Conservation (phyloP, 2,329 filamentous ascomycete species). For the Coniochaeta sp. region DNA sequence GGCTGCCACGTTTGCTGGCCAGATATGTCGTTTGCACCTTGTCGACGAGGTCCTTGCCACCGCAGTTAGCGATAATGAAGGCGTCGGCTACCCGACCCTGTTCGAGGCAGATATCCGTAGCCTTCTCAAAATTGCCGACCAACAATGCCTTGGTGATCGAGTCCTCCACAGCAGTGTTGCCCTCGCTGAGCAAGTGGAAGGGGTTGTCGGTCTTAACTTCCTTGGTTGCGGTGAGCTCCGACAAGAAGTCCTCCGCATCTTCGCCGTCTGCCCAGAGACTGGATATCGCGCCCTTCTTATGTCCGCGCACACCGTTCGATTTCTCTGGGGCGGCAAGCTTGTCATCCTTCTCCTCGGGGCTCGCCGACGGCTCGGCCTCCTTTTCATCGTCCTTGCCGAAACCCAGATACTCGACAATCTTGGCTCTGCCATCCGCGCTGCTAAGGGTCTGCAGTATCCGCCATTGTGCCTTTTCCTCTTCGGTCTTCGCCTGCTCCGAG, state of each 20-base stretch:
- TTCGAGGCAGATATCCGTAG: slow-evolving; percentile 79
- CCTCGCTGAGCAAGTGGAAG: slow-evolving; percentile 80
- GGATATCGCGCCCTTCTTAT: slow-evolving; percentile 50
- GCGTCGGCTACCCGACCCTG: slow-evolving; percentile 91
- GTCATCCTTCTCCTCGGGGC: slow-evolving; percentile 13
- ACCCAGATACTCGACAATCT: slow-evolving; percentile 85
- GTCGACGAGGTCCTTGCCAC: slow-evolving; percentile 85
- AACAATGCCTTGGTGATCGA: slow-evolving; percentile 82
- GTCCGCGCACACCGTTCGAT: slow-evolving; percentile 35
- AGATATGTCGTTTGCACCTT: slow-evolving; percentile 92
- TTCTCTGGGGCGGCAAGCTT: slow-evolving; percentile 21
- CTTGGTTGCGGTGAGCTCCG: slow-evolving; percentile 78
- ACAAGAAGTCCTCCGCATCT: slow-evolving; percentile 80
- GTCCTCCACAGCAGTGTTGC: slow-evolving; percentile 79
- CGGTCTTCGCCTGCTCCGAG: slow-evolving; percentile 66
- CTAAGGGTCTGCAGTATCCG: slow-evolving; percentile 86
- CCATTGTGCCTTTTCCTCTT: slow-evolving; percentile 96
- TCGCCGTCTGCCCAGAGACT: slow-evolving; percentile 73
- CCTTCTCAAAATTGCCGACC: slow-evolving; percentile 83
- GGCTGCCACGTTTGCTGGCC: slow-evolving; percentile 70
- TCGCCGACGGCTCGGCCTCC: slow-evolving; percentile 8
- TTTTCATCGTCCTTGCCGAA: slow-evolving; percentile 55
- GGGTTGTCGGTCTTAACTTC: slow-evolving; percentile 90
- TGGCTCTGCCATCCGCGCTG: slow-evolving; percentile 75
- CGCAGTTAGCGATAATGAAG: slow-evolving; percentile 96